Conservation (phyloP, 2,329 filamentous ascomycete species). For the Aspergillus aculeatinus region DNA sequence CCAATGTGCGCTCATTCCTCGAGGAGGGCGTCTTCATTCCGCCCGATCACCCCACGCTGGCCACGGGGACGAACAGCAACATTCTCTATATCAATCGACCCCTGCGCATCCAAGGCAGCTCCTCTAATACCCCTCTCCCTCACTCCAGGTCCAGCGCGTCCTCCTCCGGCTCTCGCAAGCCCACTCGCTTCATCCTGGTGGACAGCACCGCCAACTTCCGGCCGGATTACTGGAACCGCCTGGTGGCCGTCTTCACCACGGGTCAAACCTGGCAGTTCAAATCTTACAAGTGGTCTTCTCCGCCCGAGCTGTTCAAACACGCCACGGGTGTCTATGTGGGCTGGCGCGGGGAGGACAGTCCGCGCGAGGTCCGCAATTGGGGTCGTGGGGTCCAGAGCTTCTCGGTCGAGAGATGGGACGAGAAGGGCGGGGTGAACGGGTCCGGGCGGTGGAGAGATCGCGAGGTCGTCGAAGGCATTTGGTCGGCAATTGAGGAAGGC, state of each 20-base stretch:
- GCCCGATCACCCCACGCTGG: constrained; percentile 62
- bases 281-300: constrained; percentile 91
- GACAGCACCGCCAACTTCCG: constrained; percentile 94
- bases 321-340: constrained; percentile 86
- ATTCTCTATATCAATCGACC: constrained; percentile 82
- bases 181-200: constrained; percentile 91
- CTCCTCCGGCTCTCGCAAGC: constrained; percentile 49
- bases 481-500: constrained; percentile 81
- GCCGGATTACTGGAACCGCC: constrained; percentile 93
- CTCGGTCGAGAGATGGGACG: constrained; percentile 79
- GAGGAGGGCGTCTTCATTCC: constrained; percentile 79
- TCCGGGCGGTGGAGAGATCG: constrained; percentile 73
- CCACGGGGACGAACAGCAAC: constrained; percentile 62
- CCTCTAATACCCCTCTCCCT: constrained; percentile 27
- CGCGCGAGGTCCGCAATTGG: constrained; percentile 77
- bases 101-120: constrained; percentile 57
- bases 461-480: constrained; percentile 89
- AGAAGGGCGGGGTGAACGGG: constrained; percentile 41
- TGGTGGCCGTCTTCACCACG: constrained; percentile 96
- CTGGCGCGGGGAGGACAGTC: constrained; percentile 80
- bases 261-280: constrained; percentile 99
- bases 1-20: constrained; percentile 93
- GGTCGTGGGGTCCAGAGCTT: constrained; percentile 78
- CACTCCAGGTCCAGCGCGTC: constrained; percentile 55
- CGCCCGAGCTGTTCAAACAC: constrained; percentile 84